Percentiles rank a stretch among this genome's conserved stretches.
These are phyloP conservation scores for Apophysomyces trapeziformis DNA, from an alignment of 371 early-diverging fungal genomes.

Conservation along the genomic window DNA sequence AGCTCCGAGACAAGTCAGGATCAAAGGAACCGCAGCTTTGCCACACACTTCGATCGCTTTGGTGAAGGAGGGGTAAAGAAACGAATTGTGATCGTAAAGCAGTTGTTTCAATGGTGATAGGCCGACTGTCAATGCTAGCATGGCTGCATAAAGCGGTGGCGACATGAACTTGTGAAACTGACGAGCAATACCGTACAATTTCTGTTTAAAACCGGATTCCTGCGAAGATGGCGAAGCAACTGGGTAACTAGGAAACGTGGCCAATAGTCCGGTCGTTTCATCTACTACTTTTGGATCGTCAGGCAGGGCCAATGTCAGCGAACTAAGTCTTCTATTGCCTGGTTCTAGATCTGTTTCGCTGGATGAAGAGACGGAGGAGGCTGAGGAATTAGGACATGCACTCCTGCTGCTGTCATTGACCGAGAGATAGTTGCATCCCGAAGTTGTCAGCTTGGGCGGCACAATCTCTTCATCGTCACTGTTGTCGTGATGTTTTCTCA, in stretches of 20 bases:
- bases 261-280: conserved; percentile 14
- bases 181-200: not conserved
- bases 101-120: conserved; percentile 55
- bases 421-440: conserved; percentile 13
- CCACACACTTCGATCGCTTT: conserved; percentile 70
- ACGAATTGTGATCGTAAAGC: conserved; percentile 55
- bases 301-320: conserved; percentile 22
- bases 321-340: conserved; percentile 24
- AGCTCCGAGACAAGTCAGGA: conserved; percentile 72
- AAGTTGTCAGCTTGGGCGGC: not conserved
- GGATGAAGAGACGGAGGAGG: conserved; percentile 8
- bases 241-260: conserved; percentile 8
- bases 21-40: conserved; percentile 71
- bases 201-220: not conserved
- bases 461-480: conserved; percentile 28
- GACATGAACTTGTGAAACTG: conserved; percentile 52
- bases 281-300: conserved; percentile 15
- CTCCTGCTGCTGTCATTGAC: not conserved
- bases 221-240: not conserved
- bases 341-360: not conserved
- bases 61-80: conserved; percentile 61
- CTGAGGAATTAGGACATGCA: not conserved
- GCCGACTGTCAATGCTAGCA: conserved; percentile 61
- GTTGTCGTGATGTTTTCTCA: conserved; percentile 36
- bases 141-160: conserved; percentile 68